Evolutionary conservation across 495 filamentous ascomycete genomes (phyloP), one percentile per base, ranked within the genome.

Genomic region (Lasiosphaeria ovina): DNA sequence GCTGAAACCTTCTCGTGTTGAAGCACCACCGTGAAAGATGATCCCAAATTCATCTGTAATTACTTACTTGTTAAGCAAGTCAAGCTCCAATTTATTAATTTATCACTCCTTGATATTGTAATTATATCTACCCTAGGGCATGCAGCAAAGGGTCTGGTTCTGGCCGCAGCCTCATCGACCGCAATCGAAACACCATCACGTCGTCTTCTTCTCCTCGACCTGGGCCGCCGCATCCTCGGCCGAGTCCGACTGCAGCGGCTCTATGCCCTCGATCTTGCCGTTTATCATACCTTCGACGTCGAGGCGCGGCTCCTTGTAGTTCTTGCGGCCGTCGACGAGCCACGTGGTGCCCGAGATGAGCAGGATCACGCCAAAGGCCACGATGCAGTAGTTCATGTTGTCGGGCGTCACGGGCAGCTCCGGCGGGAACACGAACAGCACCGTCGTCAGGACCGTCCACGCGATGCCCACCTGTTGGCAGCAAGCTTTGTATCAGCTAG

Each of bases 351-450:
- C 70, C 32, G 85, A 85, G 44, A 92, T 82, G 6, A 89, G 71
- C 8, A 90, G 64, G 14, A 91, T 83, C 47, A 91, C 85, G 11
- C 78, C 81, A 62, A 91, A 89, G 0, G 85, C 88, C 6, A 84
- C 87, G 24, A 91, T 79, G 66, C 85, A 87, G 69, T 89, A 89
- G 72, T 88, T 92, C 89, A 93, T 91, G 72, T 84, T 91, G 60
- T 77, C 83, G 7, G 80, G 84, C 0, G 84, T 87, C 0, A 85
- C 85, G 2, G 87, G 88, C 3, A 89, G 61, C 3, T 75, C 77
- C 0, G 89, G 89, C 4, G 89, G 89, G 72, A 93, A 89, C 14
- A 91, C 79, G 69, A 92, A 93, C 0, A 93, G 77, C 7, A 91
- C 83, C 0, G 87, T 91, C 1, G 87, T 91, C 6, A 90, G 69